Base-by-base conservation (phyloP, 129 eudicot genomes). In the Rutidosis leptorrhynchoides region DNA sequence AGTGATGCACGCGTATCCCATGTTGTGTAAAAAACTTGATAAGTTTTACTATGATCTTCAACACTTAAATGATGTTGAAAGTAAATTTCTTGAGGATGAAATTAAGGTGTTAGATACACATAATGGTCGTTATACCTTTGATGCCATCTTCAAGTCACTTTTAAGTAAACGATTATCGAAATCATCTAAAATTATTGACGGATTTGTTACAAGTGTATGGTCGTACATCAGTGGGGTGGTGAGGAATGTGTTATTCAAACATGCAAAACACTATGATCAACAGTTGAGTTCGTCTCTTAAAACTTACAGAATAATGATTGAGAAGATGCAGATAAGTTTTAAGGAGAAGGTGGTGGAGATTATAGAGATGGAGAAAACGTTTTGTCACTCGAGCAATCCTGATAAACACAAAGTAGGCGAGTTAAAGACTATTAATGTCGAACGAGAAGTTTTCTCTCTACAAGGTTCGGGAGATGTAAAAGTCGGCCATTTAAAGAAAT, bases 21-120 rank as follows among this genome's bases (percentile, higher is more conserved):
- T 20, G 19, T 15, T 65, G 20, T 21, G 3, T 3, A 9, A 0
- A 1, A 6, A 8, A 5, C 46, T 65, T 14, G 12, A 3, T 24
- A 46, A 32, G 16, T 46, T 65, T 26, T 16, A 15, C 14, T 7
- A 20, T 5, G 2, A 24, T 43, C 69, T 65, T 23, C 69, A 24
- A 45, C 40, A 62, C 10, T 6, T 35, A 14, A 37, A 26, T 4
- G n/a, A 24, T 65, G 5, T 7, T 2, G 1, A 46, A 1, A 45
- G 29, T 4, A 52, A 52, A 22, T 65, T 65, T 45, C 53, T 64
- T 54, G 25, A 26, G 22, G 19, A 1, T n/a, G 69, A 65, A 45
- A 25, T 40, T 43, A 3, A 64, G 29, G 23, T 64, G 4, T 42
- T 64, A 28, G 40, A 40, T 40, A 40, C 46, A 11, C 46, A 40